phyloP scores from a whole-genome alignment of 331 rosid genomes.

The Arachis monticola region DNA sequence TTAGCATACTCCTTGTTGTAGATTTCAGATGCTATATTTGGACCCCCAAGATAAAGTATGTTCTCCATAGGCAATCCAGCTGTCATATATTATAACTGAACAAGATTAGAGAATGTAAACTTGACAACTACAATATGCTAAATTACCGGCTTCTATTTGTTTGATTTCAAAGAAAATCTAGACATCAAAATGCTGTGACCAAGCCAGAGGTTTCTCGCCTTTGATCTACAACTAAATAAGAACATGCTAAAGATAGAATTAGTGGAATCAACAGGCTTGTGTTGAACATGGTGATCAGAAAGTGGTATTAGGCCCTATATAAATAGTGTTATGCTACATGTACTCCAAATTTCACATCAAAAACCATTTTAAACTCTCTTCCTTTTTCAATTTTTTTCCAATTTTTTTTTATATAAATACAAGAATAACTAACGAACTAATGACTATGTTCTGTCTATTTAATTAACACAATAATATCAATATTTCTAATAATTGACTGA shows the following conservation, averaged over 20 bases:
- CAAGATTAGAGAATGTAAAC: too few relatives aligned
- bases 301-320: too few relatives aligned
- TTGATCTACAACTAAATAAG: background rate
- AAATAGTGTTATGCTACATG: too few relatives aligned
- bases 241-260: background rate
- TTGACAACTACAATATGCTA: background rate
- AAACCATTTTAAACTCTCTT: too few relatives aligned
- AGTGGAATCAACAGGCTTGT: background rate
- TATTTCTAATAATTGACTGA: too few relatives aligned
- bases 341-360: too few relatives aligned
- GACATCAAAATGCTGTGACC: conserved; percentile 11
- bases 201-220: background rate
- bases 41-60: conserved; percentile 84
- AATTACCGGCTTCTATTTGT: conserved; percentile 4
- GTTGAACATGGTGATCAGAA: too few relatives aligned
- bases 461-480: too few relatives aligned
- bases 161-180: conserved; percentile 6
- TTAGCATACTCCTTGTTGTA: conserved; percentile 72
- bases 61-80: conserved; percentile 75
- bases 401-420: too few relatives aligned
- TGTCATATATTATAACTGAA: conserved; percentile 25
- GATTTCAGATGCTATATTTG: conserved; percentile 58
- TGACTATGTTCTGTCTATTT: too few relatives aligned
- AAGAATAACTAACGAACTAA: too few relatives aligned
- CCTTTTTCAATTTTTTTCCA: too few relatives aligned